Base-by-base conservation (phyloP, 2,329 filamentous ascomycete genomes). In the Colletotrichum noveboracense region DNA sequence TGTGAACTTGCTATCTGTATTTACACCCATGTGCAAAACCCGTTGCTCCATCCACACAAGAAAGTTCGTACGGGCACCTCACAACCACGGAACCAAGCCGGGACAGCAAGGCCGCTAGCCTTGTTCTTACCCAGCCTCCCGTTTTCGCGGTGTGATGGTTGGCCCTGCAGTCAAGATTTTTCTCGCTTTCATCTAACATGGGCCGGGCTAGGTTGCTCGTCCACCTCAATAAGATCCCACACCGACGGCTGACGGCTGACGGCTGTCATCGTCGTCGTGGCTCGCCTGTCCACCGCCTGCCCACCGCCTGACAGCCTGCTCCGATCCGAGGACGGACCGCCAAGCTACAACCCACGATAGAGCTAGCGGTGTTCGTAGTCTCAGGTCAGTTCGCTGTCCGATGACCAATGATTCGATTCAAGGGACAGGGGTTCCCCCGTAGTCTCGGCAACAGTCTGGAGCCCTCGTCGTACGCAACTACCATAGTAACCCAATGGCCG, bases 51-150 rank as follows among this genome's bases (percentile, higher is more conserved):
- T 48, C n/a, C 55, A 58, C 55, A 58, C 26, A 28, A 12, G 9
- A 10, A 6, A 58, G 7, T 24, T 24, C 21, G 24, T 48, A 21
- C n/a, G n/a, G 43, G 43, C 43, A 48, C n/a, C 55, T 58, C 61
- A 43, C 5, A 26, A 66, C 26, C 65, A 66, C 66, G 66, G 66
- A 74, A 71, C 43, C 67, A 71, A 74, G 71, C 58, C 66, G 71
- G 58, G 71, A 58, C 32, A 70, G 58, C 58, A 74, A 74, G 60
- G 64, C 65, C 65, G 71, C 67, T 70, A 62, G 66, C 43, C 32
- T 74, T 48, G 66, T 32, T 66, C 28, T 48, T 48, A 28, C 71
- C 67, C 71, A 66, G 48, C 60, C 61, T 68, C 36, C 43, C n/a
- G 9, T 58, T 58, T 55, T 38, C 21, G 24, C 43, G n/a, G 21